A percentile compares a stretch with the other conserved stretches of the same genome.
These are phyloP conservation scores for Lantana camara DNA, from an alignment of 257 asterid species.

Conservation along the genomic window DNA sequence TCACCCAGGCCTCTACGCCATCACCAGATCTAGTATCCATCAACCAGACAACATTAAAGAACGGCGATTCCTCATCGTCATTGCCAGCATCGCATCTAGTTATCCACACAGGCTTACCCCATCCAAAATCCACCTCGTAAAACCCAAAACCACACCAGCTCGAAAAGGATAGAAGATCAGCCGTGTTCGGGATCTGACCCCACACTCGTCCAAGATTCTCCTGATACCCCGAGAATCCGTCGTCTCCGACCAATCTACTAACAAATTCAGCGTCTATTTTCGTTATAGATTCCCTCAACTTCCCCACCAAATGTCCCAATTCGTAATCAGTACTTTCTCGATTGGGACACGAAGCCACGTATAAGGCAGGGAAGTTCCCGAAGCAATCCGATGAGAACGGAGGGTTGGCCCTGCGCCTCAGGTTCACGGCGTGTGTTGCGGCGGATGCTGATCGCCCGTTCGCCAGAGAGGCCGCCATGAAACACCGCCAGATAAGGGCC, in stretches of 20 bases:
- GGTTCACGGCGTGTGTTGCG: slow-evolving; percentile 17
- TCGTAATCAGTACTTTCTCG: background rate
- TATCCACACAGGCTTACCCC: slow-evolving; percentile 29
- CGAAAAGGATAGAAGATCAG: background rate
- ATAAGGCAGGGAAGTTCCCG: slow-evolving; percentile 32
- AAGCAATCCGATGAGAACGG: slow-evolving; percentile 25
- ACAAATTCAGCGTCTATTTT: slow-evolving; percentile 20
- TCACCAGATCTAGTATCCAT: slow-evolving; percentile 28
- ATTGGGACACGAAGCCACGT: too few species aligned
- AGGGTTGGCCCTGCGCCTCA: slow-evolving; percentile 24
- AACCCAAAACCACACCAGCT: slow-evolving; percentile 30
- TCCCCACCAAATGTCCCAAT: background rate
- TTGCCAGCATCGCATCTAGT: background rate
- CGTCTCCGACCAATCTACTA: background rate
- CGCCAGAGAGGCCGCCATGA: slow-evolving; percentile 19
- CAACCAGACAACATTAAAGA: slow-evolving; percentile 25
- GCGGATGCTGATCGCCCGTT: background rate
- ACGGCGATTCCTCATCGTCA: background rate
- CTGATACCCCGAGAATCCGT: slow-evolving; percentile 16
- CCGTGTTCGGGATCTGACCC: background rate
- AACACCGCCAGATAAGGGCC: slow-evolving; percentile 29
- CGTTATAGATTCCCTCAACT: slow-evolving; percentile 16
- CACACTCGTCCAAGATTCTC: slow-evolving; percentile 3
- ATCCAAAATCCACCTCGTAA: slow-evolving; percentile 31
- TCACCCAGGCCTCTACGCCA: slow-evolving; percentile 38